Base-by-base conservation (phyloP, 2,329 filamentous ascomycete species). In the Drechmeria coniospora region DNA sequence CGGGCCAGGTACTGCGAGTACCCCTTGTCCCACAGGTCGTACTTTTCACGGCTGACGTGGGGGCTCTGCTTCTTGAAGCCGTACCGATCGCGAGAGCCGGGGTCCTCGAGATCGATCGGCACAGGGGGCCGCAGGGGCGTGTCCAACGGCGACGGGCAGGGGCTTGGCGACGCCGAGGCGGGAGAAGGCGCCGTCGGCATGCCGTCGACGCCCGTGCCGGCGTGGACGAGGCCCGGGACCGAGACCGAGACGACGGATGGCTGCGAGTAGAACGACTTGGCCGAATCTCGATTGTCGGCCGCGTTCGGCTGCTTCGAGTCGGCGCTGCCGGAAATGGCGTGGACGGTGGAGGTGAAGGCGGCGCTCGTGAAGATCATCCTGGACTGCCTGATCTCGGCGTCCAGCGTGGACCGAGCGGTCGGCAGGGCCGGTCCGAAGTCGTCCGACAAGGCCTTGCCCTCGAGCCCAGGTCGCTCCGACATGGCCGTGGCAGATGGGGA, bases 21-120 rank as follows among this genome's bases (percentile, higher is more conserved):
- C 4, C 62, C 62, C 11, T 57, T 56, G 40, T 84, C 74, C 87
- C 87, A 95, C 1, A 63, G 58, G 43, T 94, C 81, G 46, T 92
- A 92, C 46, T 86, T 68, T 32, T 78, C 65, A 13, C 75, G 56
- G 2, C 68, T 79, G 36, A 93, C 66, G 44, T 92, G 76, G 38
- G 86, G 76, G 22, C 75, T 87, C 21, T 72, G 68, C 50, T 94
- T 95, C 39, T 83, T 81, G 58, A 95, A 95, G 4, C 87, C 87
- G 44, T 94, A 93, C 11, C 81, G 70, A 49, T 94, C 86, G 29
- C 84, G 73, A 12, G 52, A 47, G 10, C 50, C 50, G 5, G 65
- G 59, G 15, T 67, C 64, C 32, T 69, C 59, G 4, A 58, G 50
- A 10, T 60, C 54, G 2, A 37, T 49, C 50, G 17, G 46, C 38